phyloP scores from a whole-genome alignment of 2,329 filamentous ascomycete genomes.

The Ophidiomyces ophidiicola region DNA sequence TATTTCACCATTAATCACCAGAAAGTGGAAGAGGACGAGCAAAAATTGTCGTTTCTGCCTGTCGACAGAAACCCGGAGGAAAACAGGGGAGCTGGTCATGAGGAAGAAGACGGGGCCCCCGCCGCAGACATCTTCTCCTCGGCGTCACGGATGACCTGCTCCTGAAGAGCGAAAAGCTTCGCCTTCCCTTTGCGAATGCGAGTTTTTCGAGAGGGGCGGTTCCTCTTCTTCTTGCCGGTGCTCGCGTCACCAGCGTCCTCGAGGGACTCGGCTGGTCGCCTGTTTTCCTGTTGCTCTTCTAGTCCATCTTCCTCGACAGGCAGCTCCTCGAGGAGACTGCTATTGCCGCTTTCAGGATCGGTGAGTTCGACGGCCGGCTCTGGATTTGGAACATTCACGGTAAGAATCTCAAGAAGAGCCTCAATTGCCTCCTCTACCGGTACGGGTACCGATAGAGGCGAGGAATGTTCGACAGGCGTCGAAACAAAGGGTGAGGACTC shows the following conservation, averaged over 20 bases:
- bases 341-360: constrained; percentile 1
- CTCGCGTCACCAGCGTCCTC: constrained; percentile 3
- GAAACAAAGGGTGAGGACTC: background rate
- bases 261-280: background rate
- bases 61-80: no score
- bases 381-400: constrained; percentile 1
- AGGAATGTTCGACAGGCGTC: background rate
- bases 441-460: no score
- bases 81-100: background rate
- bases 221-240: background rate
- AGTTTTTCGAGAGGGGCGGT: constrained; percentile 6
- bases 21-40: background rate
- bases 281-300: background rate
- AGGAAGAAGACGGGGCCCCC: background rate
- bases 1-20: no score
- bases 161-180: background rate
- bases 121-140: background rate
- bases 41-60: no score
- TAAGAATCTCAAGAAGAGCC: no score
- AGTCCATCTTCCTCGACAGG: background rate
- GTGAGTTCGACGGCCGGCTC: background rate
- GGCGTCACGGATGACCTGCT: background rate
- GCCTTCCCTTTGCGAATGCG: background rate
- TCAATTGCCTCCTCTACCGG: no score
- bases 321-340: background rate